Base-by-base conservation (phyloP, 371 early-diverging fungal species). In the Vairimorpha necatrix region DNA sequence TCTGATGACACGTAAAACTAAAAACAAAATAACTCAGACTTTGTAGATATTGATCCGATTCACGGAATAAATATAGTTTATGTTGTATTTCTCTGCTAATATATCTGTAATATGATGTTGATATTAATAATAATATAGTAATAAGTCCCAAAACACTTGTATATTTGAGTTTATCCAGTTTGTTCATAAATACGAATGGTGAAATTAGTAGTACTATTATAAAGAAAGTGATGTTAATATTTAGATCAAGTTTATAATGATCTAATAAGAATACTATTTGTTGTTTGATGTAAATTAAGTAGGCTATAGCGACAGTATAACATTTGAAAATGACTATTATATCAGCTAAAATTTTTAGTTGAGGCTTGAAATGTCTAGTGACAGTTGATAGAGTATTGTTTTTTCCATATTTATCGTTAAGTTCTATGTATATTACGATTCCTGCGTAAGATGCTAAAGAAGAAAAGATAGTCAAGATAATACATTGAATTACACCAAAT, bases 1-100 rank as follows among this genome's bases (percentile, higher is more conserved):
- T 74, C 38, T 79, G 79, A 30, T 79, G 79, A 39, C 79, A 79
- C 14, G 79, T 74, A 60, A 70, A 79, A 18, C 74, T 53, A 61
- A 74, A 79, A 1, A 79, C 79, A 74, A 79, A 74, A 48, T 46
- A 32, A 4, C 74, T 58, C 36, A 79, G 32, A 47, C 66, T 71
- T 7, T 28, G 39, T 34, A 74, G 22, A 18, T 50, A 60, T n/a
- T 32, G 62, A 34, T 13, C 26, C 16, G 20, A 73, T 14, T 20
- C 20, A 24, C 13, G 34, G 2, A 13, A 4, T 24, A 42, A 33
- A 2, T n/a, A 9, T 18, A 36, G n/a, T 18, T 11, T n/a, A 30
- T 68, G 32, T 11, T 32, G 30, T 4, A 54, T 67, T 4, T 32
- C 46, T 0, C 13, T 3, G 26, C 4, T 30, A 0, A 58, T 50